Evolutionary conservation across 1,139 yeast genomes (phyloP).

Genomic region (Wickerhamomyces sp.): DNA sequence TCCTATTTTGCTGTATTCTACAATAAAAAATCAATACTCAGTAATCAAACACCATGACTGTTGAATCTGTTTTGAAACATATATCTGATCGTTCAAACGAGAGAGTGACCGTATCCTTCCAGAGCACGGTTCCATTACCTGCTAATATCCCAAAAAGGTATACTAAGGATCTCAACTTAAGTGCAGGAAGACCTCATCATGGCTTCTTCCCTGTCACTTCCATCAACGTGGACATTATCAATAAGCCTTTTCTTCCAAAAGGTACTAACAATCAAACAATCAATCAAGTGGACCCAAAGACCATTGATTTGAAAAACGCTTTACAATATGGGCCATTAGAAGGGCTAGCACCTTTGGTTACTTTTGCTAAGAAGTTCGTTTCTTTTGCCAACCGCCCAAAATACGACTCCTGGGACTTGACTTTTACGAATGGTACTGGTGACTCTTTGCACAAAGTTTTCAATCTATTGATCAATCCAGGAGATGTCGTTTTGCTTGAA

Average conservation of each 20-base stretch:
- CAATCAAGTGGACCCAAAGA: conserved; percentile 21
- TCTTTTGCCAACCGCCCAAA: conserved; percentile 42
- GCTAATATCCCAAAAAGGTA: conserved; percentile 36
- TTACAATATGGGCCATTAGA: conserved; percentile 44
- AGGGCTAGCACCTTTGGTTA: conserved; percentile 38
- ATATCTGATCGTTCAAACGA: conserved; percentile 15
- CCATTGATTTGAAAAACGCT: conserved; percentile 39
- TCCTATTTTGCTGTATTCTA: too few species aligned
- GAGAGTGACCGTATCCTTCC: conserved; percentile 14
- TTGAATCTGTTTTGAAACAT: conserved; percentile 2
- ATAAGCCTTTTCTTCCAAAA: conserved; percentile 29
- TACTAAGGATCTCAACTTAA: conserved; percentile 40
- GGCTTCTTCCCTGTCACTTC: conserved; percentile 54
- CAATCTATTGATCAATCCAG: conserved; percentile 49
- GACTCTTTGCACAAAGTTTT: conserved; percentile 59
- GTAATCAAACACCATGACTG: background rate
- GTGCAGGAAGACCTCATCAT: conserved; percentile 54
- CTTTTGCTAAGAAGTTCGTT: conserved; percentile 40
- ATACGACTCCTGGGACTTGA: conserved; percentile 48
- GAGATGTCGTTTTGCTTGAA: conserved; percentile 55
- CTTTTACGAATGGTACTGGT: conserved; percentile 56
- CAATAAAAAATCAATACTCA: too few species aligned
- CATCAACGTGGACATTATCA: conserved; percentile 39
- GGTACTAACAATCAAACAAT: conserved; percentile 2
- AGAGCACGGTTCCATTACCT: conserved; percentile 29